Base-by-base conservation (phyloP, 2,329 filamentous ascomycete genomes). In the Dactylellina parvicollis region DNA sequence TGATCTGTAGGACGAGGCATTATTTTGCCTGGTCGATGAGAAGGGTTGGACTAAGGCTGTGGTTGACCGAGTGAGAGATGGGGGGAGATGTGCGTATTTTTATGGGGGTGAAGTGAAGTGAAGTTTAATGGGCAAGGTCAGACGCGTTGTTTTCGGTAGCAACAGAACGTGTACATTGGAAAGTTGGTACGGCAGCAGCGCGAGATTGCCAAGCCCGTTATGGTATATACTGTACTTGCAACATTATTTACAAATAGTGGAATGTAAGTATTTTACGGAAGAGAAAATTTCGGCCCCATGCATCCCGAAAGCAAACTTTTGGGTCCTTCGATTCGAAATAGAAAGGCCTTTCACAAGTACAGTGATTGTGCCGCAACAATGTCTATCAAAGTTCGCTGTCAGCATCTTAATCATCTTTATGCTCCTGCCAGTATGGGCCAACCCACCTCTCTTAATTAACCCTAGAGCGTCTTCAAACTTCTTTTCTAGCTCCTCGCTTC, bases 331-430 rank as follows among this genome's bases (percentile, higher is more conserved):
- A 34, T 34, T 34, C 7, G 14, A 34, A 14, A 14, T 14, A 3
- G 5, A 20, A 5, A 44, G 40, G 9, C 16, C 8, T 5, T 18
- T 82, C 88, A 95, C 80, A 97, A 85, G 80, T 97, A 98, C 81
- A 98, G 83, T 78, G 91, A 96, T 83, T 97, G 93, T 50, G 94
- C 92, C 22, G 94, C 92, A 70, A 99, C 94, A 80, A 99, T 93
- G 80, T 98, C 95, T 78, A 55, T 14, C 44, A n/a, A 47, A 7
- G 36, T 16, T 59, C 20, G n/a, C 16, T 32, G 40, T 30, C 30
- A 65, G 69, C 44, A 14, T 36, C 24, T 18, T 38, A 4, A 38
- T 9, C 34, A 38, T 7, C 16, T 38, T 32, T 12, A 38, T 14
- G 16, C 16, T 38, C 16, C 5, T 3, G 12, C 4, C 12, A n/a